Evolutionary conservation across 495 filamentous ascomycete species (phyloP), one percentile per base, ranked within the genome.

Genomic region (Aeminium ludgeri): DNA sequence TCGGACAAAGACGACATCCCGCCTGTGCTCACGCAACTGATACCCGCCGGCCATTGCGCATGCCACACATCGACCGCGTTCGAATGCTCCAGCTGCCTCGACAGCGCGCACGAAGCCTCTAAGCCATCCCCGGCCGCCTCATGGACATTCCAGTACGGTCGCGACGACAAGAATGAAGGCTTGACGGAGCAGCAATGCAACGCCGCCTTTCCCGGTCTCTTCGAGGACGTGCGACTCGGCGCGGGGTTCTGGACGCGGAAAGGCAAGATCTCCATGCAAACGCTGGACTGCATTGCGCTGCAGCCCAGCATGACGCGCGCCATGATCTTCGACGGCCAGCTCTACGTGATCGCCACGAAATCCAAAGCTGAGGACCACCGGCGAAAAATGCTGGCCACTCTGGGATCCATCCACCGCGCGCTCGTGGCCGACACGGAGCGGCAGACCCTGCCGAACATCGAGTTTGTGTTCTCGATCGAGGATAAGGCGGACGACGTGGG

Each of bases 391-490:
- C 34, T 53, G 0, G 53, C 49, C 1, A 38, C 42, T 4, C 41
- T 57, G 27, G 37, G 44, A 20, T 27, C 42, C 0, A 27, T 57
- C 25, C 23, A 55, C 31, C 53, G 54, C 25, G 50, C 53, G 19
- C 23, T 55, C 13, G 23, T 32, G 2, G 30, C 54, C 10, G 27
- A 34, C 13, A 30, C n/a, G 17, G 34, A 45, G 5, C 34, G 18
- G 3, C 8, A 16, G 8, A 35, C 10, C 33, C 30, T 57, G 10
- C 54, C 54, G 20, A 36, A 53, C 30, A 41, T 57, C 37, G 54
- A 57, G 37, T 57, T 57, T 41, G 33, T 44, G 10, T 38, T 57
- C 39, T 39, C 46, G 10, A 41, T 51, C 31, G 30, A 50, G 31
- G 54, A 57, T 38, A 30, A 20, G 10, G 38, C 50, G 2, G 50